Percentiles rank a stretch among this genome's conserved stretches.
phyloP scores from a whole-genome alignment of 441 rosid species.

The Dalechampia spathulata region DNA sequence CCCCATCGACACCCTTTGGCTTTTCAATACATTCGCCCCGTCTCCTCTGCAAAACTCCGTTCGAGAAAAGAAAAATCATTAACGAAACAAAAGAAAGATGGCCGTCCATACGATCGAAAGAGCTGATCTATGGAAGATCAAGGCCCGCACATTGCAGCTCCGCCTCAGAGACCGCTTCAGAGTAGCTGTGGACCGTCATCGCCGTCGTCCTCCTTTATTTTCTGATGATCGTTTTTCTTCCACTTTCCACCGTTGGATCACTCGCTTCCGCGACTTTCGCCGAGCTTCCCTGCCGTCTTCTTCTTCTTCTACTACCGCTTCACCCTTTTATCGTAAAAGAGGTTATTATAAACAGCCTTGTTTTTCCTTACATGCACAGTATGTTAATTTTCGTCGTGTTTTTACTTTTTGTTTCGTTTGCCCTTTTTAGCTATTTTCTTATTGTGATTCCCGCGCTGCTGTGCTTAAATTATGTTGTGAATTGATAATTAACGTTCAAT shows the following conservation, averaged over 20 bases:
- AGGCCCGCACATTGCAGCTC: slow-evolving; percentile 50
- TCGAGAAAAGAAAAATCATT: too few species aligned
- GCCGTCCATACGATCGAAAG: slow-evolving; percentile 51
- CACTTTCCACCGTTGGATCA: slow-evolving; percentile 45
- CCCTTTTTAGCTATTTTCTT: too few species aligned
- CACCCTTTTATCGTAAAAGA: slow-evolving; percentile 63
- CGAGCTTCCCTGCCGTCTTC: slow-evolving; percentile 67
- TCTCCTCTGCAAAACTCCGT: too few species aligned
- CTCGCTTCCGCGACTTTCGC: slow-evolving; percentile 62
- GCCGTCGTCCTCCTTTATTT: slow-evolving; percentile 36
- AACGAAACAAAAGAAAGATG: slow-evolving; percentile 24
- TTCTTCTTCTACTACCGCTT: neutral
- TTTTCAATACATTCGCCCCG: too few species aligned
- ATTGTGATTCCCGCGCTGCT: too few species aligned
- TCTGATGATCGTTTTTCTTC: slow-evolving; percentile 57
- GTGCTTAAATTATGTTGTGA: too few species aligned
- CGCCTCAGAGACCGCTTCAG: slow-evolving; percentile 70
- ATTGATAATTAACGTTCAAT: too few species aligned
- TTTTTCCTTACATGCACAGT: too few species aligned
- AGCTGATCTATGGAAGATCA: slow-evolving; percentile 76
- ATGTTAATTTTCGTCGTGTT: too few species aligned
- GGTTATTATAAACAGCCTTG: slow-evolving; percentile 25
- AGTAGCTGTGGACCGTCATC: slow-evolving; percentile 67
- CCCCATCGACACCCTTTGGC: too few species aligned
- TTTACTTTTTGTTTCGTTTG: too few species aligned